Conservation (phyloP, 371 early-diverging fungal species). For the Coemansia sp. region DNA sequence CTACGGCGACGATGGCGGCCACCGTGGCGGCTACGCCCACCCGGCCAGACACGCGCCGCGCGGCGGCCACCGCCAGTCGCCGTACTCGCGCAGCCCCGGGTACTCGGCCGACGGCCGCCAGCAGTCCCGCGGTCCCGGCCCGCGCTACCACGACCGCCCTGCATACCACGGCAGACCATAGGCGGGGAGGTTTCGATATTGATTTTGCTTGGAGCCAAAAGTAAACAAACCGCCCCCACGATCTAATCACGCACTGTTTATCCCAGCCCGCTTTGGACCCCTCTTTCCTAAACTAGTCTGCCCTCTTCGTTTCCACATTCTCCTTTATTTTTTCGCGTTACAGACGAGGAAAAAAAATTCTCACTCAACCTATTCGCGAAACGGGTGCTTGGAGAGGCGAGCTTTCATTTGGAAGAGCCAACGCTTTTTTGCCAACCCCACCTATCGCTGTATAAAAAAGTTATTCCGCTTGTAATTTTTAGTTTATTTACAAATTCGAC, state of each 20-base stretch:
- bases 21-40: slow-evolving; percentile 13
- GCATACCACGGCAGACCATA: slow-evolving; percentile 2
- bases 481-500: no score
- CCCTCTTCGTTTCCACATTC: not conserved
- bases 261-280: not conserved
- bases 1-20: slow-evolving; percentile 8
- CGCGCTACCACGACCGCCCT: slow-evolving; percentile 2
- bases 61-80: slow-evolving; percentile 29
- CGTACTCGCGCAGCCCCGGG: slow-evolving; percentile 25
- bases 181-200: not conserved
- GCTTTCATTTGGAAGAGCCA: no score
- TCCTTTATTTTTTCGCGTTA: no score
- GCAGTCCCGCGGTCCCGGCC: slow-evolving; percentile 4
- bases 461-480: no score
- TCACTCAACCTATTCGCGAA: no score
- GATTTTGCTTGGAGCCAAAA: no score
- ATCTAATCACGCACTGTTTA: not conserved
- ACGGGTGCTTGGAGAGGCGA: no score
- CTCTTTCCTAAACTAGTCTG: not conserved
- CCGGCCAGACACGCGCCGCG: slow-evolving; percentile 11
- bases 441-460: no score
- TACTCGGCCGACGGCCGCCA: not conserved
- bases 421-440: no score
- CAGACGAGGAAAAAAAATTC: no score
- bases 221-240: slow-evolving; percentile 4